Conservation (phyloP, 257 asterid species). For the Leptodermis oblonga region DNA sequence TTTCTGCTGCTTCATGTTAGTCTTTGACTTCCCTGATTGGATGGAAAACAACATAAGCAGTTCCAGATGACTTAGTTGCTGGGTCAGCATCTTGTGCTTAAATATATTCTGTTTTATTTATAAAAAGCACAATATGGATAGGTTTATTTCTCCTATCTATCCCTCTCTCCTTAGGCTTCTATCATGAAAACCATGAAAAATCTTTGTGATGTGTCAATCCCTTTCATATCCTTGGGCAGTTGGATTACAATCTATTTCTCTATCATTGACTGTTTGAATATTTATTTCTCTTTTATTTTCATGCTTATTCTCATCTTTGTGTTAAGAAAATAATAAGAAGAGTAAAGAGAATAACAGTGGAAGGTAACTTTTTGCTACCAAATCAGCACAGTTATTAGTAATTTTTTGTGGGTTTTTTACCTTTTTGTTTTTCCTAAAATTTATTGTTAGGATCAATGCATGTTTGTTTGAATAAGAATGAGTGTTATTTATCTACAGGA, state of each 20-base stretch:
- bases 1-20: background rate
- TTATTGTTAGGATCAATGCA: background rate
- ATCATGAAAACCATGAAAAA: background rate
- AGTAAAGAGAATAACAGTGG: background rate
- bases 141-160: background rate
- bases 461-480: background rate
- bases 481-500: slow-evolving; percentile 52
- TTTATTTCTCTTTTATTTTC: background rate
- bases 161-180: background rate
- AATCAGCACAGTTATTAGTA: background rate
- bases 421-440: background rate
- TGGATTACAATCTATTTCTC: background rate
- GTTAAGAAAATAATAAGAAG: background rate
- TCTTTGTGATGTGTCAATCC: background rate
- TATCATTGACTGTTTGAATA: background rate
- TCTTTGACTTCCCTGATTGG: background rate
- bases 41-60: background rate
- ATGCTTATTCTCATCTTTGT: background rate
- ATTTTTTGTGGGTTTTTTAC: no score
- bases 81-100: background rate
- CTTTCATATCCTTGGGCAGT: background rate
- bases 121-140: background rate
- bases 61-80: background rate
- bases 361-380: background rate
- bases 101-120: background rate